Evolutionary conservation across 108 stramenopile genomes (phyloP), one percentile per base, ranked within the genome.

Genomic region (Cyclotella sp.): DNA sequence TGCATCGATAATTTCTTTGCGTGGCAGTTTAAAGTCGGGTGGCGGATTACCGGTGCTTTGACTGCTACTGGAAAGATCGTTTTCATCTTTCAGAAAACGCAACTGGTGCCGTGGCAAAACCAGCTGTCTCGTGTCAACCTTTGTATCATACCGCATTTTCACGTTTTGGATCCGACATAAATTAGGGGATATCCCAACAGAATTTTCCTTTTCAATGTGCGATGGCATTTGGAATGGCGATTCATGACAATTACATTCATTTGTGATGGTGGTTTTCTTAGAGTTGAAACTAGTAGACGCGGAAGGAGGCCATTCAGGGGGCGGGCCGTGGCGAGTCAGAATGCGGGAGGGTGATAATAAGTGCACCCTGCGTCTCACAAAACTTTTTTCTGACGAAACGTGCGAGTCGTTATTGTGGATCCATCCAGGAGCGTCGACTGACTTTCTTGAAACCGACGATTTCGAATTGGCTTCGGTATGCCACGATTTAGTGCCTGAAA

Each of bases 391-490:
- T 5, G 24, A 28, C 22, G 22, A 13, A 26, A 58, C 24, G 55
- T 26, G 3, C 18, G 42, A 15, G 13, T 24, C 27, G 22, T 41
- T 46, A 26, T 45, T 16, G 22, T 16, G 42, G 42, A 60, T 24
- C 70, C 70, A 72, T 18, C 46, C 70, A 3, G 70, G 70, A 44
- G 70, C 58, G 46, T 72, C 70, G 19, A 72, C 44, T 3, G 70
- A 42, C 24, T 7, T 43, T 4, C 70, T 34, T 6, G 34, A 34
- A 34, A 34, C 58, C 69, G 22, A 10, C 54, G 22, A 13, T 58
- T 13, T 5, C 6, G 19, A 2, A 13, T 27, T 27, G 10, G 55
- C 9, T 26, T 21, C 47, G n/a, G 47, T n/a, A 49, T 9, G 55
- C 16, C 24, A 3, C 55, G 26, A 58, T 58, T 24, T 58, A 28